Evolutionary conservation across 148 eudicot species (phyloP).

Genomic region (Rhododendron griersonianum): DNA sequence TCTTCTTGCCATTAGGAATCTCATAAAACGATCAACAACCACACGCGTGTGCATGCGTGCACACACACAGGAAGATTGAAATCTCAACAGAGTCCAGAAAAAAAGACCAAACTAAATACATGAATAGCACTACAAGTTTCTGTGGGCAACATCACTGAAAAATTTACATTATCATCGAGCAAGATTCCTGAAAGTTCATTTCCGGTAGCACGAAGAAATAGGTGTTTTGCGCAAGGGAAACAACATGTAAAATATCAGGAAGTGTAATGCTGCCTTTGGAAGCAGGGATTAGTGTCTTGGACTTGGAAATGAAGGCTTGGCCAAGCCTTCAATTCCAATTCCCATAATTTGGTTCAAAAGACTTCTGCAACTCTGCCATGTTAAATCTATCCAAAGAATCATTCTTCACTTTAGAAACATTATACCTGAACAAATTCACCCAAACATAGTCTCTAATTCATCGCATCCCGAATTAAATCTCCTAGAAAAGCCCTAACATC

Average conservation of each 20-base stretch:
- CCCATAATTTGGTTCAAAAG: not conserved
- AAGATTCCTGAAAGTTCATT: not conserved
- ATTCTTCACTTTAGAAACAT: not conserved
- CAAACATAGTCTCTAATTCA: not conserved
- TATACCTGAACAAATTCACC: not conserved
- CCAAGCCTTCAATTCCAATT: not conserved
- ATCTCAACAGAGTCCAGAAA: not conserved
- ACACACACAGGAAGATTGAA: not conserved
- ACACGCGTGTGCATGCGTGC: not conserved
- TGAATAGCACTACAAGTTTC: not conserved
- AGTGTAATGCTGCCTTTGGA: not conserved
- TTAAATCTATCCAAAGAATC: not conserved
- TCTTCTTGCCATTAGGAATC: not conserved
- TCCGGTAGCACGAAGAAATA: not conserved
- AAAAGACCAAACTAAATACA: not conserved
- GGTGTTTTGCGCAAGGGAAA: not conserved
- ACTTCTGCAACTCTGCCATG: not conserved
- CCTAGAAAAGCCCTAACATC: not conserved
- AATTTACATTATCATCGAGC: not conserved
- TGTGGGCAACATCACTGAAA: not conserved
- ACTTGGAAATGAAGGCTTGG: not conserved
- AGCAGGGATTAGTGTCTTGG: not conserved
- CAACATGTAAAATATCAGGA: not conserved
- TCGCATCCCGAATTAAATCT: not conserved
- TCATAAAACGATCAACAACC: not conserved